Base-by-base conservation (phyloP, 768 basidiomycete species). In the Suillus clintonianus region DNA sequence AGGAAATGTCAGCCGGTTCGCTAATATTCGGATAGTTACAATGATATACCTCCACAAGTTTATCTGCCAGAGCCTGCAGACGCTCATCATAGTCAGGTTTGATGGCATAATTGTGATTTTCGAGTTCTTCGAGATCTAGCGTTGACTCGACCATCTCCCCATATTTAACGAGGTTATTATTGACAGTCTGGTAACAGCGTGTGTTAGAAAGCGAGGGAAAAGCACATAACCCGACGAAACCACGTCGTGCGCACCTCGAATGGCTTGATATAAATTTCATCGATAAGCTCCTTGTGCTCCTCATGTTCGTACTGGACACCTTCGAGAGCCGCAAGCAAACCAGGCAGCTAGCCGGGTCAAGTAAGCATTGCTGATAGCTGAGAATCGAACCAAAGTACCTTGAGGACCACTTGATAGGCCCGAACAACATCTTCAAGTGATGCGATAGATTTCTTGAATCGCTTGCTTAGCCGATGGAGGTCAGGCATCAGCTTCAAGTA, bases 121-220 rank as follows among this genome's bases (percentile, higher is more conserved):
- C 89, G 7, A 97, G 83, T 62, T 96, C 88, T 24, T 89, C 87
- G 19, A 98, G 85, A 70, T 99, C 97, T 48, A 99, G 86, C 0
- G 97, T 99, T 65, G 93, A 89, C 74, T 99, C 95, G 3, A 99
- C 96, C 92, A 99, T 96, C 65, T 95, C 92, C 3, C 85, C 82
- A 69, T 95, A 97, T 71, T 93, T 93, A 14, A 81, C 81, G 5
- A 99, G 84, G 58, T 80, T 87, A 0, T 73, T 75, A 19, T 85
- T 77, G 65, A 86, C 83, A 66, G 88, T 82, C 94, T 96, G 68
- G 3, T 36, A 42, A 32, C 13, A 41, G 14, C 4, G 15, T 58
- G 59, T 56, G 57, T 61, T 48, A 57, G 34, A 22, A 62, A 30
- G 34, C 14, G 30, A 47, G 14, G 7, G 32, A 50, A 34, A 39